phyloP scores from a whole-genome alignment of 495 filamentous ascomycete genomes.

The Neurospora tetraspora region DNA sequence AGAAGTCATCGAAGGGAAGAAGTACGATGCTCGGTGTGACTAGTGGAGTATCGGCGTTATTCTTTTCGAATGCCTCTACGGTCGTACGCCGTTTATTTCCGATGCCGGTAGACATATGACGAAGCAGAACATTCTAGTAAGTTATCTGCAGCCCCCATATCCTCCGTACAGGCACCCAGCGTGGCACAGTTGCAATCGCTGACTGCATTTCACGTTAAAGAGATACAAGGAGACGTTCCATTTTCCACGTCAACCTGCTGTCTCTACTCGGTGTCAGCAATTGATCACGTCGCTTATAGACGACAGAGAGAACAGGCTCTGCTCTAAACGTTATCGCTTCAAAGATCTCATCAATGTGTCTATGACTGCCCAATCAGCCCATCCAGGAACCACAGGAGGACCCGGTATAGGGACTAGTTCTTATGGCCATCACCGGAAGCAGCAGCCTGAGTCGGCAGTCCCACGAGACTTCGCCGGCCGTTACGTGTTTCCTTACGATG shows the following conservation, averaged over 20 bases:
- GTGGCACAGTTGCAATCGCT: background rate
- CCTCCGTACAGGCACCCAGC: slow-evolving; percentile 3
- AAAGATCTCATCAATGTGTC: slow-evolving; percentile 43
- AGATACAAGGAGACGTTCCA: slow-evolving; percentile 38
- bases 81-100: slow-evolving; percentile 78
- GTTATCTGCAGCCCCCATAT: slow-evolving; percentile 12
- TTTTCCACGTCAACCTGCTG: slow-evolving; percentile 54
- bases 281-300: slow-evolving; percentile 68
- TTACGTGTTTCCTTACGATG: slow-evolving; percentile 71
- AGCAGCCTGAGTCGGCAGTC: slow-evolving; percentile 10
- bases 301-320: slow-evolving; percentile 66
- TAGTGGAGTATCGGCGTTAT: slow-evolving; percentile 96
- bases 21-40: slow-evolving; percentile 87
- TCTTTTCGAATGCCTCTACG: slow-evolving; percentile 87
- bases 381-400: background rate
- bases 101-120: slow-evolving; percentile 67
- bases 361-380: background rate
- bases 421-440: slow-evolving; percentile 5
- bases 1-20: slow-evolving; percentile 73
- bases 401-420: background rate
- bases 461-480: slow-evolving; percentile 28
- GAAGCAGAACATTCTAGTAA: slow-evolving; percentile 68
- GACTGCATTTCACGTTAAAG: slow-evolving; percentile 1
- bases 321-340: slow-evolving; percentile 54
- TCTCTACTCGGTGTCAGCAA: slow-evolving; percentile 56